Base-by-base conservation (phyloP, 208 protist species). In the Crithidia fasciculata region DNA sequence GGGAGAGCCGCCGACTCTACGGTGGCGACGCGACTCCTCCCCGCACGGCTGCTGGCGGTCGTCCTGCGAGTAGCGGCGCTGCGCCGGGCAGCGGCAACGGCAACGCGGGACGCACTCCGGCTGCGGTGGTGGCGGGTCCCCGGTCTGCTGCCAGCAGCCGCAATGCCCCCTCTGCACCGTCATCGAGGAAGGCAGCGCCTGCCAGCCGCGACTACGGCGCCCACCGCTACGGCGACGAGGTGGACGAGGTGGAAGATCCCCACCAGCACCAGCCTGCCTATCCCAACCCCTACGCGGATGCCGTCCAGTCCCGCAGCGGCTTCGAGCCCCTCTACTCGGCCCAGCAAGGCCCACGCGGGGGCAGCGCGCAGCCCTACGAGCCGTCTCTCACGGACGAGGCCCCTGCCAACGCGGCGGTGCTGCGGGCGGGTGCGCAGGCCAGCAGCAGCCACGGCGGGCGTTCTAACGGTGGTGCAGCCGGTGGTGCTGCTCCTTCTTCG, bases 321-420 rank as follows among this genome's bases (percentile, higher is more conserved):
- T 60, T 40, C 41, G 52, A 72, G 54, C 56, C 54, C 39, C 53
- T 54, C 37, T 69, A 57, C 74, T 62, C 40, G 8, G 69, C 40
- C 66, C 52, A 65, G 18, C 60, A 58, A 6, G 73, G 67, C 57
- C 66, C 73, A 43, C 59, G 50, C 4, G 59, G 72, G 64, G 49
- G 54, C 60, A 73, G 66, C 37, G 73, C 40, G 5, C n/a, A 19
- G 57, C 53, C 66, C 40, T 72, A 72, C 59, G 66, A 72, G 36
- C 66, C 52, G 3, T 78, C 58, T 28, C 15, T 58, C 18, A 57
- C 59, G 41, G 73, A 68, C 41, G 66, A 66, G 44, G 65, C 43
- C 43, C 45, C 66, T 40, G 41, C 59, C 40, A 74, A 65, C 18
- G n/a, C 68, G 6, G 74, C 68, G 37, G 52, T 36, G 66, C 39